Percentiles rank a stretch among this genome's conserved stretches.
phyloP scores from a whole-genome alignment of 164 flowering plant genomes.

The Dillenia turbinata region DNA sequence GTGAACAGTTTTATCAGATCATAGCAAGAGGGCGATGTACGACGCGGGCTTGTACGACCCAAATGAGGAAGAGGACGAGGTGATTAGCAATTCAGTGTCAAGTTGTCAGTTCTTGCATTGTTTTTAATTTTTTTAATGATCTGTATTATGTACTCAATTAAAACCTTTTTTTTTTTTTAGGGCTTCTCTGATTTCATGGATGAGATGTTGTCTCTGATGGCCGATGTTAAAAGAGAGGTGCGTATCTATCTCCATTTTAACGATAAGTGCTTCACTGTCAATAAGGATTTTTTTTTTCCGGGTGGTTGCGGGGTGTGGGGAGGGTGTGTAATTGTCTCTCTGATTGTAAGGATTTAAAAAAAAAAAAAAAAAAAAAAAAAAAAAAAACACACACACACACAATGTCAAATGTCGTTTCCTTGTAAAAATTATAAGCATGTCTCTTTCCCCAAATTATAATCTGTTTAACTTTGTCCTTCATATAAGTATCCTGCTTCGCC shows the following conservation, averaged over 20 bases:
- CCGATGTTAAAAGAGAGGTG: slow-evolving; percentile 41
- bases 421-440: no score
- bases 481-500: no score
- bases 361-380: no score
- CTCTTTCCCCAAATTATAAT: no score
- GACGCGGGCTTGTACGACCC: slow-evolving; percentile 69
- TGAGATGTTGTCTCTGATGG: slow-evolving; percentile 54
- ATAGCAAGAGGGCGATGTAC: slow-evolving; percentile 56
- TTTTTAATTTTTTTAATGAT: not conserved
- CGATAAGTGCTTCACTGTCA: no score
- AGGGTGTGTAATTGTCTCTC: no score
- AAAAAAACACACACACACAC: no score
- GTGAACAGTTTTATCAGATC: slow-evolving; percentile 61
- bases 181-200: slow-evolving; percentile 52
- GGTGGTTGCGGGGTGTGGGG: no score
- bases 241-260: not conserved
- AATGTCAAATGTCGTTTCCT: no score
- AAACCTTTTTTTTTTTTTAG: slow-evolving; percentile 15
- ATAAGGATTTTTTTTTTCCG: no score
- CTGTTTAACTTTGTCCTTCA: no score
- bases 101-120: not conserved
- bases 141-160: not conserved
- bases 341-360: no score
- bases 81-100: slow-evolving; percentile 1
- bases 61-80: slow-evolving; percentile 61